Evolutionary conservation across 768 basidiomycete species (phyloP), one percentile per base, ranked within the genome.

Genomic region (Mycena filopes): DNA sequence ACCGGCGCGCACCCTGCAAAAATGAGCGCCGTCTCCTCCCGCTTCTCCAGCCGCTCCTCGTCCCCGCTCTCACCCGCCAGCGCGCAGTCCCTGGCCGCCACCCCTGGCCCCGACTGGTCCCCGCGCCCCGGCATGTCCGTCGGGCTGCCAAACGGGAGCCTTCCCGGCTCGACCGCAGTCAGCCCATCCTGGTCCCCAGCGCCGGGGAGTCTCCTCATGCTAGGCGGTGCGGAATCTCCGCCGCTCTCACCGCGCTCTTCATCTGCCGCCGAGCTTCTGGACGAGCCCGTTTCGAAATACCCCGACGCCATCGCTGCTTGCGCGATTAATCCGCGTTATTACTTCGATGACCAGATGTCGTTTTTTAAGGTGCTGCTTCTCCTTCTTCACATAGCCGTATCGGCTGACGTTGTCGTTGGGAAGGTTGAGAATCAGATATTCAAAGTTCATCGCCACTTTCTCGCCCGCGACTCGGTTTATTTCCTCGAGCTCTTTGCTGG

Each of bases 401-500:
- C 40, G 29, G 23, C 51, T 63, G 5, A 49, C 12, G 25, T 1
- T 28, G 10, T 3, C n/a, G n/a, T 47, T 23, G 15, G 26, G 20
- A 18, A 72, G 71, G 70, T 72, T 4, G 71, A 67, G 55, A 61
- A 60, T 26, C 60, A 69, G 28, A 61, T 56, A 8, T 72, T 71
- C 60, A 64, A 53, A 53, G 67, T 72, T 18, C 71, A 72, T 40
- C 70, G 71, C 3, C 69, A 72, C 53, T 72, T 72, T 40, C 61
- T 72, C 18, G 59, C 41, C 12, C 56, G 71, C 43, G 71, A 72
- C 55, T 71, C 70, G 12, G 48, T 66, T 49, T 65, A 66, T 60
- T 72, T 72, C 62, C 69, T 66, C 25, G 69, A 71, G 51, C 56
- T 72, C 38, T 69, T 72, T 18, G 70, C 68, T 16, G 68, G 68